Base-by-base conservation (phyloP, 75 land plant species). In the Gnetum montanum region DNA sequence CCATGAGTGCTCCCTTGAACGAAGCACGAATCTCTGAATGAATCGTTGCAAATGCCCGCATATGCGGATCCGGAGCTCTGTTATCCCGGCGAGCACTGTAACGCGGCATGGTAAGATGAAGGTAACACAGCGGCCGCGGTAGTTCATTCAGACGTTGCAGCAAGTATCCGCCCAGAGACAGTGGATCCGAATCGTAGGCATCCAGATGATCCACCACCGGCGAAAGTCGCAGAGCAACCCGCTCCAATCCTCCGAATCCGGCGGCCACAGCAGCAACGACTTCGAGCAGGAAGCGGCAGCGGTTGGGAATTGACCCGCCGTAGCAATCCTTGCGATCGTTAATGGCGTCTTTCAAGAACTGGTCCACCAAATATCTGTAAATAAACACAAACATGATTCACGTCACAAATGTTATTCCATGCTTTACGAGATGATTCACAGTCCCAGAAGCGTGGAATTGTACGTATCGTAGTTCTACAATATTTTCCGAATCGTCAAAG, bases 281-380 rank as follows among this genome's bases (percentile, higher is more conserved):
- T 58, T 79, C 53, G 34, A 66, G 19, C 31, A 77, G 43, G 56
- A 90, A 78, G 23, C 71, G 61, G 69, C 77, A 80, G 2, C 94
- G 77, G 53, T 90, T 90, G 31, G 44, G 66, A 5, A 80, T 0
- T 0, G 85, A 63, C 33, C 93, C 93, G 8, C 94, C 96, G 20
- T 83, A 90, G 37, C 67, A 60, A 49, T 87, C 96, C 0, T 53
- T 57, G 19, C 96, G 61, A 47, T 83, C 82, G 58, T 90, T 90
- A 68, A 90, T 87, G 15, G 88, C 76, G 46, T 87, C 82, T 60
- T 90, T 90, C 19, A 83, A 49, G 59, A 90, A 90, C 49, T 87
- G 96, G 68, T 90, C 96, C 43, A 88, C 70, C 10, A 90, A 69
- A n/a, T n/a, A n/a, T n/a, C n/a, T n/a, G n/a, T n/a, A n/a, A n/a